Evolutionary conservation across 148 eudicot genomes (phyloP).

Genomic region (Hydrangea macrophylla): DNA sequence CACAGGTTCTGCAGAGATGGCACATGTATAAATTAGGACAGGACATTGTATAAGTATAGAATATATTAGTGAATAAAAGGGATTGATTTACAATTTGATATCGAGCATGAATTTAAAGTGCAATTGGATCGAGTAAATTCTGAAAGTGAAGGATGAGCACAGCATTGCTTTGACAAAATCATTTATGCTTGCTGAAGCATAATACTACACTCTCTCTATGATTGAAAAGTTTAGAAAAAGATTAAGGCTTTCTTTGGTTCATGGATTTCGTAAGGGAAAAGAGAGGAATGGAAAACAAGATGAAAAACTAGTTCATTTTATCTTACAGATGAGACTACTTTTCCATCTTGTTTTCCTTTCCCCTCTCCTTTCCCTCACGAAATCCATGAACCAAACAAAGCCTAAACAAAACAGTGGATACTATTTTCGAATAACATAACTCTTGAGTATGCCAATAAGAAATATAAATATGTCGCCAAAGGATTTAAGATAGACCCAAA

Average conservation of each 20-base stretch:
- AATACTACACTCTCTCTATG: background rate
- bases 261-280: too few relatives aligned
- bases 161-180: background rate
- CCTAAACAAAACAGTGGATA: too few relatives aligned
- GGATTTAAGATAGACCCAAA: background rate
- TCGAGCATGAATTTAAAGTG: background rate
- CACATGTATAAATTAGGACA: background rate
- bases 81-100: background rate
- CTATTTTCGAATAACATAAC: too few relatives aligned
- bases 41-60: background rate
- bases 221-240: background rate
- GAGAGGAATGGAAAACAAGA: background rate
- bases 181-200: background rate
- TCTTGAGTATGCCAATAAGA: background rate
- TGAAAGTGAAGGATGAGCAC: background rate
- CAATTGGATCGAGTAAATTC: background rate
- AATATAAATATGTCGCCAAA: background rate
- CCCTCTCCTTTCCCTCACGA: too few relatives aligned
- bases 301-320: too few relatives aligned
- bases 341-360: too few relatives aligned
- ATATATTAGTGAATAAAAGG: too few relatives aligned
- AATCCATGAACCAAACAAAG: too few relatives aligned
- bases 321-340: too few relatives aligned
- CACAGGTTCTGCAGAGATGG: constrained; percentile 34
- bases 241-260: too few relatives aligned